Percentiles rank a stretch among this genome's conserved stretches.
These are phyloP conservation scores for Biancaea sappan DNA, from an alignment of 306 rosid genomes.

Conservation along the genomic window DNA sequence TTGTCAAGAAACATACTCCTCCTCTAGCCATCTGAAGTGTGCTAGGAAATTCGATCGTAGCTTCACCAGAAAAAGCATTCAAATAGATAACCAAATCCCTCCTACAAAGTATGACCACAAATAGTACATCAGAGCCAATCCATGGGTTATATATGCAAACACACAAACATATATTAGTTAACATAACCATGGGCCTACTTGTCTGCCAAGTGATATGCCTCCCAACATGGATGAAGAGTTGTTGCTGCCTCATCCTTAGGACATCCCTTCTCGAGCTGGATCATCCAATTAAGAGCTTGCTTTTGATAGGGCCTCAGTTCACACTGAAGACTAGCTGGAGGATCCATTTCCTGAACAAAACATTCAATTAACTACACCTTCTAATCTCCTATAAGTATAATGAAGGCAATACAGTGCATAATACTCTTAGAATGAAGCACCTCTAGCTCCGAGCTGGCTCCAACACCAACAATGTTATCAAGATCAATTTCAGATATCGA, in stretches of 20 bases:
- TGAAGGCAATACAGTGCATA: constrained; percentile 24
- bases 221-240: constrained; percentile 98
- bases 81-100: constrained; percentile 71
- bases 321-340: constrained; percentile 76
- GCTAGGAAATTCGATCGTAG: constrained; percentile 88
- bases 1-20: constrained; percentile 69
- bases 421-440: constrained; percentile 46
- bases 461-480: constrained; percentile 86
- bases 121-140: constrained; percentile 27
- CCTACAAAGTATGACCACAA: constrained; percentile 49
- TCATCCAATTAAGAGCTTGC: constrained; percentile 93
- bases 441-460: constrained; percentile 82
- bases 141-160: background rate
- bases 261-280: constrained; percentile 80
- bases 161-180: background rate
- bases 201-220: constrained; percentile 80
- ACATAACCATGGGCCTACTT: constrained; percentile 49
- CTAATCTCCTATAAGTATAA: constrained; percentile 28
- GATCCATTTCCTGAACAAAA: constrained; percentile 79
- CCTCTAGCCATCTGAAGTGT: constrained; percentile 94
- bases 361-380: constrained; percentile 27
- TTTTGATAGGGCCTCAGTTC: constrained; percentile 89
- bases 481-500: constrained; percentile 72
- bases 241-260: constrained; percentile 62
- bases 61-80: constrained; percentile 95